Evolutionary conservation across 768 basidiomycete species (phyloP).

Genomic region (Pleurotus tuoliensis): DNA sequence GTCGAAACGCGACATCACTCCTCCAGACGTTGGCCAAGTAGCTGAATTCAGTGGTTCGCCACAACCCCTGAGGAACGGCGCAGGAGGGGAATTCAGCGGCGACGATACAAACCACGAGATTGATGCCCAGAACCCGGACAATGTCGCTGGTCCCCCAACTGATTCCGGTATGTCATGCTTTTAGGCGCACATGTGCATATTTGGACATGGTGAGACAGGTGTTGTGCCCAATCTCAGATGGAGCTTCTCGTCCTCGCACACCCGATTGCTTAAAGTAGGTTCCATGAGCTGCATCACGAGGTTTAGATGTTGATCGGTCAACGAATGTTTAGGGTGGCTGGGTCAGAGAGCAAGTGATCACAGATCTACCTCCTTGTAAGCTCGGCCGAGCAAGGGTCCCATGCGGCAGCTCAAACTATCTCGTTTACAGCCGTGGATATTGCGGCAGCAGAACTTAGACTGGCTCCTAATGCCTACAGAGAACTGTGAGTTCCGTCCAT

Average conservation of each 20-base stretch:
- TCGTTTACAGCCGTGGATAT: slow-evolving; percentile 9
- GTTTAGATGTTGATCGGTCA: too few relatives aligned
- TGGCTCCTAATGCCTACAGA: slow-evolving; percentile 14
- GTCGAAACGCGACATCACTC: slow-evolving; percentile 10
- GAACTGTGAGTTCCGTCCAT: slow-evolving; percentile 9
- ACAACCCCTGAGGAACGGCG: slow-evolving; percentile 9
- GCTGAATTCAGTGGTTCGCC: slow-evolving; percentile 5
- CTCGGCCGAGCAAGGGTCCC: not conserved
- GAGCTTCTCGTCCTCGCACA: slow-evolving; percentile 12
- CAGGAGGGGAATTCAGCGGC: slow-evolving; percentile 7
- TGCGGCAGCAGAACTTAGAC: slow-evolving; percentile 12
- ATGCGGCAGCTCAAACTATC: not conserved
- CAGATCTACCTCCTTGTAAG: slow-evolving; percentile 15
- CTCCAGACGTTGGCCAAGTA: slow-evolving; percentile 11
- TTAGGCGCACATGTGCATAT: not conserved
- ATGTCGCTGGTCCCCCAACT: slow-evolving; percentile 9
- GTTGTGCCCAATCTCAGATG: slow-evolving; percentile 12
- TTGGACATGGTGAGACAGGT: not conserved
- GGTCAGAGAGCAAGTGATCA: slow-evolving; percentile 14
- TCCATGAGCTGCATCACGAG: not conserved
- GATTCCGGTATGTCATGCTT: slow-evolving; percentile 1
- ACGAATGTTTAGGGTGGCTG: slow-evolving; percentile 10
- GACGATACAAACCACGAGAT: slow-evolving; percentile 9
- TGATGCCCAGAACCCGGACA: slow-evolving; percentile 12
- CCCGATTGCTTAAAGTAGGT: slow-evolving; percentile 7